Evolutionary conservation across 2,329 filamentous ascomycete species (phyloP).

Genomic region (Cladophialophora bantiana): DNA sequence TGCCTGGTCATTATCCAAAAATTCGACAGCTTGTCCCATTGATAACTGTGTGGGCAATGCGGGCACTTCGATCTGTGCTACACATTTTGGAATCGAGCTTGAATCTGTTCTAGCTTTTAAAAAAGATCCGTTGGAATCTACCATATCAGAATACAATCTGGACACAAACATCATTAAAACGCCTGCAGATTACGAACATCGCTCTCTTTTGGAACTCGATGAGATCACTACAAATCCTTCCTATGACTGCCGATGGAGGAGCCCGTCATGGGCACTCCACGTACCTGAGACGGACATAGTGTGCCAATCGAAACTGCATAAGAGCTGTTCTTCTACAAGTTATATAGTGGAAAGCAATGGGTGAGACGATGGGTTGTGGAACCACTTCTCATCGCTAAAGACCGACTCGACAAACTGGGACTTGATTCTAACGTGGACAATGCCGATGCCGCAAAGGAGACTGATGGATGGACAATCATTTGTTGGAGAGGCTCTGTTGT

Average conservation of each 20-base stretch:
- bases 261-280: conserved; percentile 34
- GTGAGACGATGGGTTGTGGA: conserved; percentile 34
- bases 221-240: conserved; percentile 12
- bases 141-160: conserved; percentile 23
- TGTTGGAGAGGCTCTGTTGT: neutral
- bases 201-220: conserved; percentile 17
- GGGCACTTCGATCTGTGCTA: conserved; percentile 11
- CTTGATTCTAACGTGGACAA: conserved; percentile 23
- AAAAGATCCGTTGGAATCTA: conserved; percentile 21
- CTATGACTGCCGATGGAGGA: conserved; percentile 20
- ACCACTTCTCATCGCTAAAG: conserved; percentile 31
- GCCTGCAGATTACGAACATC: conserved; percentile 20
- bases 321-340: conserved; percentile 13
- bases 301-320: conserved; percentile 6
- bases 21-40: neutral
- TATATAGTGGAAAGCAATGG: conserved; percentile 14
- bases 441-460: neutral
- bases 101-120: conserved; percentile 35
- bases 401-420: conserved; percentile 13
- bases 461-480: neutral
- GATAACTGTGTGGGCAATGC: neutral
- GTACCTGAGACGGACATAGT: conserved; percentile 25
- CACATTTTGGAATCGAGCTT: conserved; percentile 34
- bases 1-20: neutral
- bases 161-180: conserved; percentile 25